Conservation (phyloP, 2,329 filamentous ascomycete species). For the Cordyceps javanica region DNA sequence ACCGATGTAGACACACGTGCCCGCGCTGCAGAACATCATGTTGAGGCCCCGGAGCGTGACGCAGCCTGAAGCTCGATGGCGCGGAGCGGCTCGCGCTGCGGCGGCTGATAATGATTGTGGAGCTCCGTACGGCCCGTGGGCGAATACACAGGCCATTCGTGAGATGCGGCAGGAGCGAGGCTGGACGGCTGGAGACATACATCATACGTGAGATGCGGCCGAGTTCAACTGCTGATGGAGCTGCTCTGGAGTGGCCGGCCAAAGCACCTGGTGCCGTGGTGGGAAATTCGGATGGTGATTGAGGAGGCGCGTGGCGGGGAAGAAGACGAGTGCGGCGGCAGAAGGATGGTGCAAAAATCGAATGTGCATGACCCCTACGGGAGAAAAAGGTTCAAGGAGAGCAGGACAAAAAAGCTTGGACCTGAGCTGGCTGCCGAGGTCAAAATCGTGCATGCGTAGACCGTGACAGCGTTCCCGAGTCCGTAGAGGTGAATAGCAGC, state of each 20-base stretch:
- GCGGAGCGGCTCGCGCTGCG: neutral
- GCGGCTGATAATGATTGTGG: neutral
- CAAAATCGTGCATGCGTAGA: neutral
- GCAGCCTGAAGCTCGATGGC: slow-evolving; percentile 5
- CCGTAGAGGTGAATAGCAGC: neutral
- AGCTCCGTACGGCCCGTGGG: neutral
- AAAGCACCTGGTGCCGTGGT: neutral
- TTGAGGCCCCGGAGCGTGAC: neutral
- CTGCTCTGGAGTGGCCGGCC: neutral
- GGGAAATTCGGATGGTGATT: neutral
- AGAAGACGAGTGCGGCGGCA: neutral
- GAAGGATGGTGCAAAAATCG: no score
- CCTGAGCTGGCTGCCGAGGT: neutral
- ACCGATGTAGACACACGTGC: no score
- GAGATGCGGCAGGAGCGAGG: neutral
- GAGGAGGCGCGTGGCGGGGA: neutral
- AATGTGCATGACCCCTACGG: no score
- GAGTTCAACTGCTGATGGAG: neutral
- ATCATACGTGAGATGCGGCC: no score
- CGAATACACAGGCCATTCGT: neutral
- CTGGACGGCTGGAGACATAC: no score
- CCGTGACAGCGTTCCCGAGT: neutral
- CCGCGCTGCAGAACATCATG: no score
- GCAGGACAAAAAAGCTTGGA: no score
- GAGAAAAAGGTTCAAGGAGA: no score